Conservation (phyloP, 164 flowering plant genomes). For the Sextonia rubra region DNA sequence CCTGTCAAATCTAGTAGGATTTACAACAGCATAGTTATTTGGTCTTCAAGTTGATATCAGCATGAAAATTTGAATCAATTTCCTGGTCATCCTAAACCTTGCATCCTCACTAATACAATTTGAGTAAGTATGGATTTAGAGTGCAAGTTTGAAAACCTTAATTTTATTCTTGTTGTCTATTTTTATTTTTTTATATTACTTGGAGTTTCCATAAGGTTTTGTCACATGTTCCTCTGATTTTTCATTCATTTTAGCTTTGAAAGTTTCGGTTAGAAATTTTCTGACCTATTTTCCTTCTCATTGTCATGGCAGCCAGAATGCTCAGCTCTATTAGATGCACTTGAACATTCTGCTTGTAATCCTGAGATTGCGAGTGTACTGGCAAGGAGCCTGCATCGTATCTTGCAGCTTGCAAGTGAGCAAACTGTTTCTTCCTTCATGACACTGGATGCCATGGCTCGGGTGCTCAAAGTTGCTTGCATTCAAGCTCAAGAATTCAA, state of each 20-base stretch:
- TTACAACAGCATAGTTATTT: too few species aligned
- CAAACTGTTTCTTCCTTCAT: slow-evolving; percentile 75
- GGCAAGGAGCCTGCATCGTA: slow-evolving; percentile 57
- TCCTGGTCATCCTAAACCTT: neutral
- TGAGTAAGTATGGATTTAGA: too few species aligned
- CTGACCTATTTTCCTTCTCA: neutral
- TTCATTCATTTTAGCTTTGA: neutral
- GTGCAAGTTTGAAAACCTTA: neutral
- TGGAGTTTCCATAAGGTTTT: neutral
- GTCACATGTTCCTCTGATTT: neutral
- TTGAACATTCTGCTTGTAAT: slow-evolving; percentile 82
- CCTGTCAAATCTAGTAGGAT: too few species aligned
- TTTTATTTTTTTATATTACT: neutral
- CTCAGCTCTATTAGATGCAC: slow-evolving; percentile 71
- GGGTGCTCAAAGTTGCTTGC: slow-evolving; percentile 80
- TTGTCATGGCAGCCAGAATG: slow-evolving; percentile 78
- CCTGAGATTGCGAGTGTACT: slow-evolving; percentile 58
- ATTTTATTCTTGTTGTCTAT: neutral
- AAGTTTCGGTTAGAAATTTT: neutral
- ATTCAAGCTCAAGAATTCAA: slow-evolving; percentile 66
- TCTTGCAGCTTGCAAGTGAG: slow-evolving; percentile 69
- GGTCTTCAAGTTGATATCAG: too few species aligned
- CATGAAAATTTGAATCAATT: neutral
- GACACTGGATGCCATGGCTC: slow-evolving; percentile 63
- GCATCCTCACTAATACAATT: neutral